Conservation (phyloP, 202 grass and related monocot genomes). For the Schoenoplectus triqueter region DNA sequence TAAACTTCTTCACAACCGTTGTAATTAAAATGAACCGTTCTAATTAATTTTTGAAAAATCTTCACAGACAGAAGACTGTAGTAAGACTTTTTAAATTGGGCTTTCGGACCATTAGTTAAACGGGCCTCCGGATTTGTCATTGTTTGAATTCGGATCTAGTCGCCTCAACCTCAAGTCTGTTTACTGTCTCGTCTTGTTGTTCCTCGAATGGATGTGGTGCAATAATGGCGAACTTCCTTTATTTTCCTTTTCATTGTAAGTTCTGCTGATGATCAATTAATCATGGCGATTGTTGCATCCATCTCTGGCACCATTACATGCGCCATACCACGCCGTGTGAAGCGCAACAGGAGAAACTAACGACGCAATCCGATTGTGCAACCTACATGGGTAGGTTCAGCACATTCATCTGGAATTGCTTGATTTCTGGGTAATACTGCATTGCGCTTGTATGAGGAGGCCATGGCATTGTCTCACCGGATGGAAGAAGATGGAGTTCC, state of each 20-base stretch:
- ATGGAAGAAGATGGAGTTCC: slow-evolving; percentile 60
- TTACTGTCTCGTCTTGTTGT: no score
- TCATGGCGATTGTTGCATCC: slow-evolving; percentile 1
- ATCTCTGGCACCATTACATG: slow-evolving; percentile 11
- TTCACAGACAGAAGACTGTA: not conserved
- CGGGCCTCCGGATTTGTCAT: not conserved
- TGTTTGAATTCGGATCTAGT: no score
- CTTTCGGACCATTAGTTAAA: not conserved
- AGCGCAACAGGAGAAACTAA: slow-evolving; percentile 6
- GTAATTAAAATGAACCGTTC: not conserved
- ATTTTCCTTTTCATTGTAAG: no score
- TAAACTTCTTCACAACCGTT: no score
- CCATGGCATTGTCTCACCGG: slow-evolving; percentile 47
- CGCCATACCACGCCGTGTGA: slow-evolving; percentile 31
- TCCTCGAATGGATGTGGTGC: no score
- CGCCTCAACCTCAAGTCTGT: no score
- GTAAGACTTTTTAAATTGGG: not conserved
- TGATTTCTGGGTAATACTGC: slow-evolving; percentile 59
- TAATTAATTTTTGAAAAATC: not conserved
- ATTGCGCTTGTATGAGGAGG: slow-evolving; percentile 47
- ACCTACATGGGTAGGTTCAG: slow-evolving; percentile 41
- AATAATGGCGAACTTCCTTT: no score
- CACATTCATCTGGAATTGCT: slow-evolving; percentile 60
- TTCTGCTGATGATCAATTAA: no score
- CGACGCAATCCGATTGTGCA: not conserved